A percentile compares a stretch with the other conserved stretches of the same genome.
Conservation (phyloP, 2,329 filamentous ascomycete genomes). For the Penicillium sp. region DNA sequence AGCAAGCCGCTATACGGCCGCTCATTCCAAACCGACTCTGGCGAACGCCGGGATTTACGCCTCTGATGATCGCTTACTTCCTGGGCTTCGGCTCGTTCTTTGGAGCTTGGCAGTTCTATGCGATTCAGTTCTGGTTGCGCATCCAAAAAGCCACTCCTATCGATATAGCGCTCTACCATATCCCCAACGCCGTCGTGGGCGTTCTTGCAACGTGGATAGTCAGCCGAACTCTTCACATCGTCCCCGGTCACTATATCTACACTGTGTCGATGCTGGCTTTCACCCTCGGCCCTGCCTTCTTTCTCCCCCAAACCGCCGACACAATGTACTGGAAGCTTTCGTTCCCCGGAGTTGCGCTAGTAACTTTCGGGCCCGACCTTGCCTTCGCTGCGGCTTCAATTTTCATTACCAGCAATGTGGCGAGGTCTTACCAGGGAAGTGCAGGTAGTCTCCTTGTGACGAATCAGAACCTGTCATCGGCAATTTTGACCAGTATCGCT, state of each 20-base stretch:
- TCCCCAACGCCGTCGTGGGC: slow-evolving; percentile 48
- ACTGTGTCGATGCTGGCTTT: slow-evolving; percentile 45
- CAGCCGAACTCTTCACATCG: slow-evolving; percentile 45
- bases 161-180: slow-evolving; percentile 45
- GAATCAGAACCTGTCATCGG: slow-evolving; percentile 47
- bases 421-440: slow-evolving; percentile 48
- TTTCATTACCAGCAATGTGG: slow-evolving; percentile 49
- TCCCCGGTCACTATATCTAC: slow-evolving; percentile 50
- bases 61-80: slow-evolving; percentile 46
- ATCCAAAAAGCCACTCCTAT: slow-evolving; percentile 42
- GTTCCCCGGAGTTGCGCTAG: slow-evolving; percentile 45
- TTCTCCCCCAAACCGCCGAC: slow-evolving; percentile 40
- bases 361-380: slow-evolving; percentile 50
- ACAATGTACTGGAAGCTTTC: slow-evolving; percentile 49
- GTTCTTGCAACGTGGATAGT: slow-evolving; percentile 49
- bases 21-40: slow-evolving; percentile 47
- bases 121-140: slow-evolving; percentile 41
- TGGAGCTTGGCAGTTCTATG: slow-evolving; percentile 42
- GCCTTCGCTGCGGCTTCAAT: slow-evolving; percentile 51
- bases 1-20: slow-evolving; percentile 44
- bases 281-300: slow-evolving; percentile 41
- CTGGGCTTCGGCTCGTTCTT: slow-evolving; percentile 48
- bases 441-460: slow-evolving; percentile 49
- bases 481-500: slow-evolving; percentile 39
- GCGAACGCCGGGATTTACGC: slow-evolving; percentile 45